A percentile compares a stretch with the other conserved stretches of the same genome.
phyloP scores from a whole-genome alignment of 257 asterid species.

The Penstemon eatonii region DNA sequence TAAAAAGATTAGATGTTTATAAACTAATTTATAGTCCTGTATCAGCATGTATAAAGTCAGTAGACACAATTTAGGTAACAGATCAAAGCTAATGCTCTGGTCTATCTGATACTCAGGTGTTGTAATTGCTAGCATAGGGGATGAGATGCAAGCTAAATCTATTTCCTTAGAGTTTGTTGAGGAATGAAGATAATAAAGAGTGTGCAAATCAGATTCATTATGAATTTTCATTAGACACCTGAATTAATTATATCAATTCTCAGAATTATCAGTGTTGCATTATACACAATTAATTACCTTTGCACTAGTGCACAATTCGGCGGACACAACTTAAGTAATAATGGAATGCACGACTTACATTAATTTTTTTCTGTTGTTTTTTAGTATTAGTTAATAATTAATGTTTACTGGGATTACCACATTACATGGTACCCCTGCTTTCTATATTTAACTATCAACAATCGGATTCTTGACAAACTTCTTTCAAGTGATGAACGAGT shows the following conservation, averaged over 20 bases:
- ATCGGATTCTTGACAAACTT: constrained; percentile 2
- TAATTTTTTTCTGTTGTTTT: neutral
- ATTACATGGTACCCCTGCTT: neutral
- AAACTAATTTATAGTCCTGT: neutral
- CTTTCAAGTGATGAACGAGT: constrained; percentile 7
- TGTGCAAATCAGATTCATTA: neutral
- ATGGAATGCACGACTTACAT: constrained; percentile 6
- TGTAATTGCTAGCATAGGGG: neutral
- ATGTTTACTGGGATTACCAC: neutral
- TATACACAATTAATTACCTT: neutral
- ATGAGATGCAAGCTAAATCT: constrained; percentile 6
- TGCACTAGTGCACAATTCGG: constrained; percentile 20
- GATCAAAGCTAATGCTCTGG: constrained; percentile 17
- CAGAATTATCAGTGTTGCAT: constrained; percentile 2
- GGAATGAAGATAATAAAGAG: neutral
- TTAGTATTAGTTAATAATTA: neutral
- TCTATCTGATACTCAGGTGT: constrained; percentile 18
- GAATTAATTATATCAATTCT: neutral
- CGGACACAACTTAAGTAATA: constrained; percentile 16
- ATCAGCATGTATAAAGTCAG: neutral
- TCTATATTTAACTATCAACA: constrained; percentile 4
- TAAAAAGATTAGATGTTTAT: neutral
- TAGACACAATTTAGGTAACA: neutral
- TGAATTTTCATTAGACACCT: neutral
- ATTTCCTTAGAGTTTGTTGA: neutral